These are phyloP conservation scores for Aspergillus pseudonomiae DNA, from an alignment of 2,329 filamentous ascomycete genomes.

Conservation along the genomic window DNA sequence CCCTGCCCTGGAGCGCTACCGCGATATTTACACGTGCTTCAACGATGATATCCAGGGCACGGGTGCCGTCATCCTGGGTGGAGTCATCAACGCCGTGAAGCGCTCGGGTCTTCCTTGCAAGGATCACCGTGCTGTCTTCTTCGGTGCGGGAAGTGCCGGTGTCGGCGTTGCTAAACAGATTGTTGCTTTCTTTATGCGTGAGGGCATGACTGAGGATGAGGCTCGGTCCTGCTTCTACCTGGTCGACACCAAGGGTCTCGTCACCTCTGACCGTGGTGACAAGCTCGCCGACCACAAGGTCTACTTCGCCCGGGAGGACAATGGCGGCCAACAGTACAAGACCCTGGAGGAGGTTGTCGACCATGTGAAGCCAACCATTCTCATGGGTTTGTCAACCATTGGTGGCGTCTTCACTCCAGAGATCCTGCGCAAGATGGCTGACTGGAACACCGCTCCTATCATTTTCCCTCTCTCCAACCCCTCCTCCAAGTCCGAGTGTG, in stretches of 20 bases:
- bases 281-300: constrained; percentile 86
- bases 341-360: constrained; percentile 89
- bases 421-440: constrained; percentile 67
- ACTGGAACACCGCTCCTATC: constrained; percentile 76
- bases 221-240: constrained; percentile 94
- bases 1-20: constrained; percentile 87
- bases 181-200: constrained; percentile 93
- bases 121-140: constrained; percentile 93
- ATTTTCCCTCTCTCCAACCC: constrained; percentile 98
- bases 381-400: constrained; percentile 92
- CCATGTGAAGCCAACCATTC: constrained; percentile 90
- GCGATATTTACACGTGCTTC: constrained; percentile 89
- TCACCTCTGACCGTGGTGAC: constrained; percentile 90
- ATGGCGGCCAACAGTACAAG: constrained; percentile 68
- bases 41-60: constrained; percentile 99
- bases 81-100: constrained; percentile 76
- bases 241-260: constrained; percentile 94
- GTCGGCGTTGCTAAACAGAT: constrained; percentile 98
- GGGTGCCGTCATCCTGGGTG: constrained; percentile 88
- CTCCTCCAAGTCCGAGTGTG: constrained; percentile 94
- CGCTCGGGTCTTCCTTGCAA: constrained; percentile 81
- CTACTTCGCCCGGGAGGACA: constrained; percentile 68
- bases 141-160: constrained; percentile 92
- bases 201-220: constrained; percentile 83
- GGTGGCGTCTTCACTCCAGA: constrained; percentile 91